A percentile compares a stretch with the other conserved stretches of the same genome.
phyloP scores from a whole-genome alignment of 306 rosid species.

The Hippophae rhamnoides region DNA sequence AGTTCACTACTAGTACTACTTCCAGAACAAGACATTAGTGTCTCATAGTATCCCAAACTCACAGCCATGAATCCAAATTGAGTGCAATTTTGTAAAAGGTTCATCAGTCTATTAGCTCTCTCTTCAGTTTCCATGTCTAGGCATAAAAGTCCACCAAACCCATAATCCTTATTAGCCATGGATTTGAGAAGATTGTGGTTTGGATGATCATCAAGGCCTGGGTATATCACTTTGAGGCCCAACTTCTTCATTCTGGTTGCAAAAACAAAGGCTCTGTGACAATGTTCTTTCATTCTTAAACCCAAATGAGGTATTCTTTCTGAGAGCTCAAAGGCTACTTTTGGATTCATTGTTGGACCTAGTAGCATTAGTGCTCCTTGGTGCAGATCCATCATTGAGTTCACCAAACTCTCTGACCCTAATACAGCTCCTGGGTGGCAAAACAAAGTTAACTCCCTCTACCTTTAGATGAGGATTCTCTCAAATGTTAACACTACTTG shows the following conservation, averaged over 20 bases:
- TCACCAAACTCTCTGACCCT: slow-evolving; percentile 64
- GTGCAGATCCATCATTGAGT: slow-evolving; percentile 89
- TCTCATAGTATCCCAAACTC: slow-evolving; percentile 82
- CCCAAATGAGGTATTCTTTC: slow-evolving; percentile 79
- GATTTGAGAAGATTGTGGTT: slow-evolving; percentile 49
- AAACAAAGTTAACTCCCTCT: too few relatives aligned
- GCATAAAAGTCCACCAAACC: slow-evolving; percentile 71
- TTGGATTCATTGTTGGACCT: slow-evolving; percentile 93
- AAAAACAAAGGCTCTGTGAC: slow-evolving; percentile 45
- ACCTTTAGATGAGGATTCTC: too few relatives aligned
- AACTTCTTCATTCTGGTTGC: slow-evolving; percentile 49
- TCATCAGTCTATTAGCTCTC: slow-evolving; percentile 66
- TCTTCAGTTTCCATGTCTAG: slow-evolving; percentile 88
- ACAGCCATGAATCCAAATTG: slow-evolving; percentile 93
- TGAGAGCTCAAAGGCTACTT: slow-evolving; percentile 80
- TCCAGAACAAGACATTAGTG: slow-evolving; percentile 88
- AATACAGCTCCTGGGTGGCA: slow-evolving; percentile 60
- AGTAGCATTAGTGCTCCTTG: slow-evolving; percentile 80
- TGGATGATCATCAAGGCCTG: slow-evolving; percentile 76
- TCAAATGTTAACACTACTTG: too few relatives aligned
- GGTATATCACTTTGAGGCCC: slow-evolving; percentile 70
- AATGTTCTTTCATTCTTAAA: slow-evolving; percentile 73
- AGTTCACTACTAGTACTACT: slow-evolving; percentile 89
- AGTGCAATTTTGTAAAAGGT: slow-evolving; percentile 47
- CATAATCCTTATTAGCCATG: slow-evolving; percentile 53